These are phyloP conservation scores for Colletotrichum gigasporum DNA, from an alignment of 2,329 filamentous ascomycete genomes.

Conservation along the genomic window DNA sequence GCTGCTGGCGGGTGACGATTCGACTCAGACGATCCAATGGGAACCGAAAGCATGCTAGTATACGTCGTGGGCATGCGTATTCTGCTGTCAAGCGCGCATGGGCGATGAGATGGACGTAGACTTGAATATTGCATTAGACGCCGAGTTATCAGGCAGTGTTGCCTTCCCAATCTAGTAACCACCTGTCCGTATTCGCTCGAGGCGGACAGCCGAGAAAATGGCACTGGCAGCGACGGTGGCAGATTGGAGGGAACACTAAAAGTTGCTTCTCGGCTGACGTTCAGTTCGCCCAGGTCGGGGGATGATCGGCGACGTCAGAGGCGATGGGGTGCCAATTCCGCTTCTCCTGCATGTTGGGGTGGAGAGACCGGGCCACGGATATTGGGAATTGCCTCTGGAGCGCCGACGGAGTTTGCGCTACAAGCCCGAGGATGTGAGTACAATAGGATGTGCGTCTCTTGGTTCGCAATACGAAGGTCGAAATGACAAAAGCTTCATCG, in stretches of 20 bases:
- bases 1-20: not conserved
- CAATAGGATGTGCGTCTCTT: too few species aligned
- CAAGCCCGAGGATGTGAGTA: not conserved
- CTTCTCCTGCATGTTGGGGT: not conserved
- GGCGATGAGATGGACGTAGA: not conserved
- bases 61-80: not conserved
- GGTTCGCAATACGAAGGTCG: too few species aligned
- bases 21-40: not conserved
- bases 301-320: not conserved
- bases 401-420: not conserved
- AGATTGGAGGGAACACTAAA: not conserved
- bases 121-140: not conserved
- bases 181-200: not conserved
- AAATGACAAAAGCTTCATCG: too few species aligned
- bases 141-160: not conserved
- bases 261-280: not conserved
- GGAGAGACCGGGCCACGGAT: not conserved
- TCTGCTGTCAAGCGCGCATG: too few species aligned
- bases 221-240: not conserved
- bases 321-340: not conserved
- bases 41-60: not conserved
- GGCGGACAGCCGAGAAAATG: not conserved
- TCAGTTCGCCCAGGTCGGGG: not conserved
- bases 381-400: too few species aligned
- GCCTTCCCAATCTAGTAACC: slow-evolving; percentile 1